Evolutionary conservation across 345 rosid species (phyloP).

Genomic region (Populus alba): DNA sequence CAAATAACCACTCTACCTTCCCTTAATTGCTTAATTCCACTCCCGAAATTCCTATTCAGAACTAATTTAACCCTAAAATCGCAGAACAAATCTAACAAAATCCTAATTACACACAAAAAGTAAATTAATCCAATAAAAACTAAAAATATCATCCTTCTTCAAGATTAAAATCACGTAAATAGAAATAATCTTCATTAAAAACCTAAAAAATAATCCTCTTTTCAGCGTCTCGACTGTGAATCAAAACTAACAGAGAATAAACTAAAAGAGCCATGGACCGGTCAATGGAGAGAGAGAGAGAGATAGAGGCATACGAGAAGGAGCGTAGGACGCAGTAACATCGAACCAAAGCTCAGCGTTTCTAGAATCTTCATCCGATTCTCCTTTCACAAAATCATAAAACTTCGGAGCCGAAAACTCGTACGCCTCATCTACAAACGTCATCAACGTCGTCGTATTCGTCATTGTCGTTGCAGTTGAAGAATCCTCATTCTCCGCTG

Average conservation of each 20-base stretch:
- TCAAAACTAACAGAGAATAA: not conserved
- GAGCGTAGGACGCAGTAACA: conserved; percentile 64
- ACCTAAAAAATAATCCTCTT: not conserved
- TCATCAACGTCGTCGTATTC: conserved; percentile 19
- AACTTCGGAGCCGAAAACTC: conserved; percentile 91
- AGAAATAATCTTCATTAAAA: too few species aligned
- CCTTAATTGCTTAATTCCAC: not conserved
- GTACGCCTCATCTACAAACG: conserved; percentile 53
- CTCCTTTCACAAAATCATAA: conserved; percentile 73
- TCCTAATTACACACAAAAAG: not conserved
- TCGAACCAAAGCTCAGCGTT: conserved; percentile 91
- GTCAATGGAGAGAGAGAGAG: not conserved
- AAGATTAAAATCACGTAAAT: too few species aligned
- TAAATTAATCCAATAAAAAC: not conserved
- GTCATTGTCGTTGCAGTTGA: not conserved
- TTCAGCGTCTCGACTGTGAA: not conserved
- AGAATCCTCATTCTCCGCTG: not conserved
- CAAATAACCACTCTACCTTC: not conserved
- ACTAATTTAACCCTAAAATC: not conserved
- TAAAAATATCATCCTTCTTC: too few species aligned
- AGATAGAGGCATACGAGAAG: conserved; percentile 70
- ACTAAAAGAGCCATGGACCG: not conserved
- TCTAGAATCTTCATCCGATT: conserved; percentile 59
- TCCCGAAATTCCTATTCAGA: not conserved
- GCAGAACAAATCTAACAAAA: not conserved